Conservation (phyloP, 2,329 filamentous ascomycete species). For the Fusarium beomiforme region DNA sequence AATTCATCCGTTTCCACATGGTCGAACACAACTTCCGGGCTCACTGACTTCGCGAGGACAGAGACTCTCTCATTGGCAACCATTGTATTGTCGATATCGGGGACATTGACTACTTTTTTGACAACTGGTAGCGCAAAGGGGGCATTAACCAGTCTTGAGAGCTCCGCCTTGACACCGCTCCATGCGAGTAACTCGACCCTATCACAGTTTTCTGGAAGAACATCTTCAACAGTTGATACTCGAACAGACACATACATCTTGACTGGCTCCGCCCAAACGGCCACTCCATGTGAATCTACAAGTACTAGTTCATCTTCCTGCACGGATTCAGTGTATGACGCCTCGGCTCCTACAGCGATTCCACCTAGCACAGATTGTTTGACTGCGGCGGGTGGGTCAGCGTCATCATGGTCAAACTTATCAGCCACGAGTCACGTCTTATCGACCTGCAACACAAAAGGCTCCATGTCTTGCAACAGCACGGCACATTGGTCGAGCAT, state of each 20-base stretch:
- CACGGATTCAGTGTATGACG: conserved; percentile 10
- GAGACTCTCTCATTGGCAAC: conserved; percentile 5
- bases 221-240: conserved; percentile 8
- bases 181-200: conserved; percentile 30
- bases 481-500: conserved; percentile 30
- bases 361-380: conserved; percentile 26
- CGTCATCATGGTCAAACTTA: conserved; percentile 17
- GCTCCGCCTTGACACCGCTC: conserved; percentile 12
- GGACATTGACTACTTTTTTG: not conserved
- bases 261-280: not conserved
- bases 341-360: not conserved
- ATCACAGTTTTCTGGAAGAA: conserved; percentile 3
- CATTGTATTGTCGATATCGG: not conserved
- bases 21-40: conserved; percentile 28
- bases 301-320: conserved; percentile 24
- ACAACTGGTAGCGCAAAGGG: conserved; percentile 10
- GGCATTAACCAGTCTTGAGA: conserved; percentile 6
- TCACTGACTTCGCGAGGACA: conserved; percentile 14
- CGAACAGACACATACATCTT: conserved; percentile 14
- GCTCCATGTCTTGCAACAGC: conserved; percentile 17
- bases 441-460: conserved; percentile 40
- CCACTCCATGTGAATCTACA: conserved; percentile 23
- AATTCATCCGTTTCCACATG: conserved; percentile 18
- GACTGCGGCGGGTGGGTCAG: not conserved
- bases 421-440: conserved; percentile 9